A percentile compares a stretch with the other conserved stretches of the same genome.
Evolutionary conservation across 495 filamentous ascomycete genomes (phyloP).

Genomic region (Terfezia boudieri): DNA sequence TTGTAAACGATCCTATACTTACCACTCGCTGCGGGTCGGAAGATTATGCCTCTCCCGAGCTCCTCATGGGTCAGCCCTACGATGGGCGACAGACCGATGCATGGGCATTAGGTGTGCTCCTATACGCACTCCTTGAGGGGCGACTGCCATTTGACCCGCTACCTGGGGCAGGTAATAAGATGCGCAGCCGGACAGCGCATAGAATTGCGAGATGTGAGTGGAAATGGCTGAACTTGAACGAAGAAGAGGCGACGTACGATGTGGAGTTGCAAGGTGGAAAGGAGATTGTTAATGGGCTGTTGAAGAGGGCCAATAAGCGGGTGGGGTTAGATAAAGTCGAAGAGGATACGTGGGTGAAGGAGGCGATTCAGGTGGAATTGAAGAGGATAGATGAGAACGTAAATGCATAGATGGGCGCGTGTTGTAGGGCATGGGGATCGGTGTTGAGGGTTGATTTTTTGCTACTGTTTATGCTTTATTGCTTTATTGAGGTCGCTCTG

Average conservation of each 20-base stretch:
- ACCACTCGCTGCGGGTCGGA: conserved; percentile 84
- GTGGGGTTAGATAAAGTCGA: conserved; percentile 51
- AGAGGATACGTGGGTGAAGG: conserved; percentile 49
- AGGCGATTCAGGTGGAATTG: conserved; percentile 48
- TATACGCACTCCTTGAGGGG: conserved; percentile 84
- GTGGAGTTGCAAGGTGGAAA: conserved; percentile 48
- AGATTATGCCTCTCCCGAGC: conserved; percentile 91
- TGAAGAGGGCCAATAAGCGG: conserved; percentile 56
- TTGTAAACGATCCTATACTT: conserved; percentile 50
- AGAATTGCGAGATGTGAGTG: conserved; percentile 89
- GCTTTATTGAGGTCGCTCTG: no score
- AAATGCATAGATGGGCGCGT: no score
- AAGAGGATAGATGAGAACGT: conserved; percentile 31
- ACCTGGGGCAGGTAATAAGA: conserved; percentile 49
- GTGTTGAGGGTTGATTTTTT: no score
- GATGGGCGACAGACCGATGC: conserved; percentile 83
- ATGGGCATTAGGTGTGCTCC: conserved; percentile 81
- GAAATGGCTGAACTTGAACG: conserved; percentile 46
- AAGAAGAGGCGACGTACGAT: conserved; percentile 50
- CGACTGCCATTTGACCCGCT: conserved; percentile 77
- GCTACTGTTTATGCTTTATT: no score
- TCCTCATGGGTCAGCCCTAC: conserved; percentile 85
- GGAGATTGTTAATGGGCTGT: conserved; percentile 53
- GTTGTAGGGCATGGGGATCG: no score
- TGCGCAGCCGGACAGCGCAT: conserved; percentile 59